Base-by-base conservation (phyloP, 2,329 filamentous ascomycete genomes). In the Epichloe coenophiala region DNA sequence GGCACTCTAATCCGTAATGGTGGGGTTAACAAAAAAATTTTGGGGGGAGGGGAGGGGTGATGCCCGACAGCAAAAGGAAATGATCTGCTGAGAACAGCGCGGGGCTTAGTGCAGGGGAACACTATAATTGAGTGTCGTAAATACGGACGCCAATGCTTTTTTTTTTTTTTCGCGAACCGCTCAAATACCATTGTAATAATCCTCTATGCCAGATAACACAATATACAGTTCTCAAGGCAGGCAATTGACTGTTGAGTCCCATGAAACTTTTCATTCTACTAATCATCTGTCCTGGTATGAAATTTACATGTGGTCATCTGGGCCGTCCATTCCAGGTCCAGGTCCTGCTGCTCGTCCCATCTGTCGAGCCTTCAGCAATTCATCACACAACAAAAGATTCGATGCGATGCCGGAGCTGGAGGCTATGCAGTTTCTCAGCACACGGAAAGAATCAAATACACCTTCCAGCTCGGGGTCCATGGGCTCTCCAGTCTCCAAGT, bases 301-400 rank as follows among this genome's bases (percentile, higher is more conserved):
- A 60, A 60, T 63, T 60, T 72, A 74, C 70, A 72, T 67, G 65
- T 71, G 71, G 64, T 76, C 68, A 60, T 76, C 73, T 41, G 74
- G 74, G 15, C 76, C 79, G 58, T 83, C 80, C 76, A 81, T 82
- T 53, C 78, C 80, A 4, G 79, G 78, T 6, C 80, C 80, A 2
- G 80, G 80, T 21, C 78, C 78, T 39, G 70, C 75, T 68, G 74
- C 69, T 63, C 80, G 73, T 46, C 78, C 84, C 93, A 98, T 98
- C 74, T 98, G 91, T 66, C 93, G 80, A 54, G 93, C 93, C 77
- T 98, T 98, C 61, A 98, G 75, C 74, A 98, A 78, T 76, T 98
- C 93, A 63, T 98, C 93, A 63, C 93, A 98, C 47, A 98, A 78
- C 57, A 98, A 74, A 57, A 98, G 74, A 71, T 98, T 98, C 9